Evolutionary conservation across 768 basidiomycete genomes (phyloP), one percentile per base, ranked within the genome.

Genomic region (Boletus fagicola): DNA sequence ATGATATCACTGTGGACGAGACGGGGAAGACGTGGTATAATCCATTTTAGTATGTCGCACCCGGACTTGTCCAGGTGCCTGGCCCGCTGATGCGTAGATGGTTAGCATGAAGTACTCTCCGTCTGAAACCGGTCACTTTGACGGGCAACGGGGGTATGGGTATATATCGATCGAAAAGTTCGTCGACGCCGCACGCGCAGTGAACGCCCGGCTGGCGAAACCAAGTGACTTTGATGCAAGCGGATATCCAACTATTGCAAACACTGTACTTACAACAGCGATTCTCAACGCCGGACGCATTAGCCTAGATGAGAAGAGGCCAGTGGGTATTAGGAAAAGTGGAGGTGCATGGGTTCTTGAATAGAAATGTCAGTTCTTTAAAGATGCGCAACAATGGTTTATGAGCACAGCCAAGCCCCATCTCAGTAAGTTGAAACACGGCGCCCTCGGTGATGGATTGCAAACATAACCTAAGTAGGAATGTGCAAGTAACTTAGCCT

Each of bases 101-200:
- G 16, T 11, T 70, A 91, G 90, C 76, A 95, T 96, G 89, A 96
- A 95, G 67, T 96, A 96, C 74, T 89, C 92, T 39, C 91, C 92
- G 5, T 92, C 91, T 52, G 91, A 90, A 75, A 88, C 83, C 54
- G 94, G 93, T 7, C 88, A 92, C 74, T 96, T 97, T 68, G 94
- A 96, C 67, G 94, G 94, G 30, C 94, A 95, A 75, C 83, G 88
- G 55, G 94, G 94, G 16, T 97, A 97, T 72, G 94, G 90, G 59
- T 86, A 96, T 70, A 78, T 95, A 65, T 94, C 91, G 18, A 90
- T 95, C 64, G 93, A 93, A 74, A 94, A 90, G 74, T 95, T 95
- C 74, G 77, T 96, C 69, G 92, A 92, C 68, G 90, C 90, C 18
- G 85, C 87, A 43, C 82, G 87, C 51, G 81, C 79, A 59, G 89